Evolutionary conservation across 2,329 filamentous ascomycete genomes (phyloP), one percentile per base, ranked within the genome.

Genomic region (Cytospora leucostoma): DNA sequence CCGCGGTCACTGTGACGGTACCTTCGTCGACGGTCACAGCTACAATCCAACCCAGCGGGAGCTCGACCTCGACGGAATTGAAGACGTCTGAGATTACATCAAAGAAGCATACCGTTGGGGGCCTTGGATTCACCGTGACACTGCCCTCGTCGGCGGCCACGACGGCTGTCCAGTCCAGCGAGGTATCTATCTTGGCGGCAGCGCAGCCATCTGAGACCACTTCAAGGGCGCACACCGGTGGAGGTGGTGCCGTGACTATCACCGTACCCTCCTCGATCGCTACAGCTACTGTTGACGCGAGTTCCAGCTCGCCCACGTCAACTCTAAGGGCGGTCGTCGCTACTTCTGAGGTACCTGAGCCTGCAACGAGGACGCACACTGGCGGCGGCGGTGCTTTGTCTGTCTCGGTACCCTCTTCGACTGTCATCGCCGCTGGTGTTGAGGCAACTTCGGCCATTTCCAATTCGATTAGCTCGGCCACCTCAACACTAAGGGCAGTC

Each of bases 191-290:
- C 27, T 27, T 27, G 27, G 27, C 27, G 27, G 27, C 27, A 27
- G 27, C 27, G 27, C 27, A 27, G 27, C 27, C 27, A 27, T 27
- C 27, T 27, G 27, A 27, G 27, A 27, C 27, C 27, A 27, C 27
- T 27, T 27, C 27, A 34, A 19, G 34, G 2, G 12, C 44, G 13
- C 21, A 40, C 7, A 40, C 38, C 17, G 40, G n/a, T 17, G 8
- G 15, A n/a, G 40, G 33, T 17, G 63, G 62, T 37, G 60, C 56
- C 58, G 27, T 38, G 17, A 65, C 63, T 1, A 49, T 62, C 27
- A 62, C 63, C 2, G 59, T 65, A 10, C 59, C 63, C 11, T 65
- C 63, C 32, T 44, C 51, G 33, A 62, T 59, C 13, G 54, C 44
- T 17, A 61, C 61, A 12, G 63, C 56, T 8, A 65, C 63, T 10